phyloP scores from a whole-genome alignment of 2,329 filamentous ascomycete species.

The Scortechinia acanthostroma region DNA sequence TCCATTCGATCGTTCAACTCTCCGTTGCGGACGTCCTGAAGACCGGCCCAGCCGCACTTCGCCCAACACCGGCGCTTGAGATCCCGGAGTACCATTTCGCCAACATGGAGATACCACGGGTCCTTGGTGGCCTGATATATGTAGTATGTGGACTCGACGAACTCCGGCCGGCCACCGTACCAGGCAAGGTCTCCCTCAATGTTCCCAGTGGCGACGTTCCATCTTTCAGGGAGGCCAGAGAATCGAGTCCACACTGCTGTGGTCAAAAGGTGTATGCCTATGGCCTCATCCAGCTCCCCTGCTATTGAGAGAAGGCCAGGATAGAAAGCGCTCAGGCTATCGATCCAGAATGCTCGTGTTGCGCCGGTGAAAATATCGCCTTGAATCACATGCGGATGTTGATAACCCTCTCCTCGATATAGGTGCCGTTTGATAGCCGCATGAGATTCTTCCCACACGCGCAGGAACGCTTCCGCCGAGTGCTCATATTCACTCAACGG shows the following conservation, averaged over 20 bases:
- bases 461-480: constrained; percentile 71
- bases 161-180: constrained; percentile 94
- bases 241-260: constrained; percentile 93
- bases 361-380: constrained; percentile 83
- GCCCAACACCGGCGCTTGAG: constrained; percentile 85
- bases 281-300: constrained; percentile 83
- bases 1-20: constrained; percentile 94
- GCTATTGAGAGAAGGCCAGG: constrained; percentile 79
- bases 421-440: constrained; percentile 82
- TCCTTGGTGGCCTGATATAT: constrained; percentile 89
- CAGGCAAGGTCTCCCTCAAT: constrained; percentile 83
- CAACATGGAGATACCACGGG: constrained; percentile 91
- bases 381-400: constrained; percentile 83
- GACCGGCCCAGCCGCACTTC: constrained; percentile 84
- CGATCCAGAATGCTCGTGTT: constrained; percentile 85
- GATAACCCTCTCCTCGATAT: constrained; percentile 63
- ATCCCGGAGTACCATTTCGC: constrained; percentile 88
- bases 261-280: constrained; percentile 82
- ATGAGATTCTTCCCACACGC: constrained; percentile 79
- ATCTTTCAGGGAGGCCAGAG: constrained; percentile 86
- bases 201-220: constrained; percentile 77
- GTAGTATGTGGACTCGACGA: constrained; percentile 94
- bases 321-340: constrained; percentile 92
- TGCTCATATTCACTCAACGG: constrained; percentile 18
- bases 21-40: constrained; percentile 75